A percentile compares a stretch with the other conserved stretches of the same genome.
phyloP scores from a whole-genome alignment of 192 early-diverging fungal species.

The Gonapodya sp. region DNA sequence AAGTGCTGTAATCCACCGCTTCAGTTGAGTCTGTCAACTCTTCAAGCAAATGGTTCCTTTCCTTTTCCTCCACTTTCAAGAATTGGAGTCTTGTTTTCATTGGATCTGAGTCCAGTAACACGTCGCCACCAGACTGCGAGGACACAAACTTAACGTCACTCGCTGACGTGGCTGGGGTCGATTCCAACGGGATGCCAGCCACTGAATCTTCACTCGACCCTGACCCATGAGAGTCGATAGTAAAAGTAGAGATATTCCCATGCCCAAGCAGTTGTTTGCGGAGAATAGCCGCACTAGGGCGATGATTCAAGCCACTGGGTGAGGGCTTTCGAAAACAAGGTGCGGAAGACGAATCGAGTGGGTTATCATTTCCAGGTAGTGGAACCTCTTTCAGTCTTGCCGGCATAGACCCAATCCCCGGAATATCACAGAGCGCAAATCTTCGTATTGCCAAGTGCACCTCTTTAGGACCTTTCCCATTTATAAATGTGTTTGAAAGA shows the following conservation, averaged over 20 bases:
- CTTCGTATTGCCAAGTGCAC: slow-evolving; percentile 76
- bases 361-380: background rate
- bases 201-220: background rate
- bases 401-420: too few relatives aligned
- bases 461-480: slow-evolving; percentile 57
- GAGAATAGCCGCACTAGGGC: background rate
- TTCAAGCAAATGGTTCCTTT: background rate
- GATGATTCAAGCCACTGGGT: too few relatives aligned
- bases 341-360: background rate
- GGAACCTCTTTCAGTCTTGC: background rate
- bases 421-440: slow-evolving; percentile 53
- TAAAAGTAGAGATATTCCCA: background rate
- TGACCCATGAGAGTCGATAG: background rate
- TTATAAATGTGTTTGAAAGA: slow-evolving; percentile 62
- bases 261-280: background rate
- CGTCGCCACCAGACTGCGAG: background rate
- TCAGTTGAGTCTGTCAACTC: background rate
- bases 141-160: background rate
- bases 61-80: background rate
- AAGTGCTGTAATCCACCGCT: slow-evolving; percentile 16
- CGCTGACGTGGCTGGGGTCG: background rate
- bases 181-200: background rate
- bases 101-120: background rate
- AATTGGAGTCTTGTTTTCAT: background rate
- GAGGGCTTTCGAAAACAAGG: background rate